Base-by-base conservation (phyloP, 1,284 basidiomycete species). In the Microbotryum violaceum region DNA sequence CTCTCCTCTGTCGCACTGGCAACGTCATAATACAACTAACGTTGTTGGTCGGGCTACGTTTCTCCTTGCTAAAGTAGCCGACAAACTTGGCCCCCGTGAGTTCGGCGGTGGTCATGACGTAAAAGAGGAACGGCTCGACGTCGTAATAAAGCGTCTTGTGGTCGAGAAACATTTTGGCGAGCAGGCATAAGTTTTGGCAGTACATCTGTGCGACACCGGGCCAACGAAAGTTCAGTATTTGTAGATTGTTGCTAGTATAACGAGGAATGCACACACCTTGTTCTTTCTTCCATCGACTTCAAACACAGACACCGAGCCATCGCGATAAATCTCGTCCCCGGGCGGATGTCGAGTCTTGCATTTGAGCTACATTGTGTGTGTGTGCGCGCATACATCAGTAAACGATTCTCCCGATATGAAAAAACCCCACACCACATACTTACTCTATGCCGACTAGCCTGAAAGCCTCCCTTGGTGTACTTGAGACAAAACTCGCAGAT, bases 121-220 rank as follows among this genome's bases (percentile, higher is more conserved):
- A 99, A 78, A 98, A 99, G 37, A 99, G 79, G 78, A 99, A 99
- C 0, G 96, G 96, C 76, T 98, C 96, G 63, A 98, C 96, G 76
- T 99, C 96, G 78, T 99, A 98, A 78, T 98, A 98, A 49, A 99
- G 83, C 23, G 94, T 97, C 78, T 99, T 99, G 80, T 97, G 94
- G 74, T 98, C 93, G 68, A 99, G 83, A 76, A 98, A 99, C 91
- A 97, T 97, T 77, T 97, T 98, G 61, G 94, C 94, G 33, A 99
- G 81, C 59, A 99, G 81, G 77, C 96, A 98, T n/a, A 99, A 82
- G 74, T 99, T 97, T 75, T 98, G 96, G 75, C 96, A 98, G 76
- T 97, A 99, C 71, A 97, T 97, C 88, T 89, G 68, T 9, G 47
- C 6, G 3, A 18, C 1, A n/a, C 18, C 21, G 14, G 7, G 23